Evolutionary conservation across 768 basidiomycete species (phyloP), one percentile per base, ranked within the genome.

Genomic region (Royoungia palumana): DNA sequence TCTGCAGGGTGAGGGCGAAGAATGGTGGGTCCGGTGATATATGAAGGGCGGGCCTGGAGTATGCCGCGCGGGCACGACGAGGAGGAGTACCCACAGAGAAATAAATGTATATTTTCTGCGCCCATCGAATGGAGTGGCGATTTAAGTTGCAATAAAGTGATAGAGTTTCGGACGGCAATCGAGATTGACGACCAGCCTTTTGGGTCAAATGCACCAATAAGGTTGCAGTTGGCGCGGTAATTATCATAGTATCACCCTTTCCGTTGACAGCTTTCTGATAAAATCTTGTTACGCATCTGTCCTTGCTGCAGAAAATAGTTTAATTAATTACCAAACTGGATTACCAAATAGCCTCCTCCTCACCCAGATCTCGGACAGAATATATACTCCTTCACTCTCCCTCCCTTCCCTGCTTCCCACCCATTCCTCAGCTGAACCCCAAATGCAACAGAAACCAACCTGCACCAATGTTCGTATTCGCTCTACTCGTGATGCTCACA

Each of bases 401-500:
- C 55, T 58, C 51, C 56, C 39, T 19, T 45, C 37, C 47, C 35
- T 46, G 30, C 48, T 17, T 57, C 35, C 61, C 40, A 51, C 58
- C 40, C 54, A 54, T 46, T 47, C 42, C 2, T 7, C 10, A 10
- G 9, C 21, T 32, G 32, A 32, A 54, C 51, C 57, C 53, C 53
- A 57, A 64, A 83, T 82, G 77, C 88, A 91, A 61, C 78, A 76
- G 51, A 50, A 57, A 40, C 88, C 88, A 37, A 90, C 88, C 32
- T 85, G 82, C 64, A 76, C 70, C 43, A 80, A 83, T 58, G 70
- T 82, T 47, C 85, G 87, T 61, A 87, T 90, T 57, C 84, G 87
- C 55, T 85, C 85, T 32, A 82, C 81, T 24, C 75, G 77, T 45
- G 89, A 90, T 65, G 87, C 87, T 3, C 89, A 89, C 66, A 86